Evolutionary conservation across 225 moss, liverwort and hornwort species (phyloP).

Genomic region (Takakia lepidozioides): DNA sequence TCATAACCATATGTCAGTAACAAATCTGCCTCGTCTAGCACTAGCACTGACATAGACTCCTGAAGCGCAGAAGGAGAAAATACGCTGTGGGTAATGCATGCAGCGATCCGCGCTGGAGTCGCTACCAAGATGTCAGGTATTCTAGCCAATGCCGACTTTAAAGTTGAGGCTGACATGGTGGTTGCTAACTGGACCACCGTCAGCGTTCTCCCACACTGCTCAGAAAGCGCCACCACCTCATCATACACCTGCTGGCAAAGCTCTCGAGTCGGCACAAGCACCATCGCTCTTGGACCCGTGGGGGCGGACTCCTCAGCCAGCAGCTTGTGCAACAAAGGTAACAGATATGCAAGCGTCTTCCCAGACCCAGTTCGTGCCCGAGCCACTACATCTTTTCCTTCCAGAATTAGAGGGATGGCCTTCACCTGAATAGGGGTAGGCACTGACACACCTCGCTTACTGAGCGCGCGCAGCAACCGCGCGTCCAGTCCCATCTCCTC

Average conservation of each 20-base stretch:
- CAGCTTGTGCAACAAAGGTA: conserved; percentile 79
- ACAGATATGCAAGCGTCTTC: conserved; percentile 73
- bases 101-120: conserved; percentile 88
- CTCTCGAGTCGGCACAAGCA: conserved; percentile 92
- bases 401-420: conserved; percentile 82
- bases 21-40: conserved; percentile 91
- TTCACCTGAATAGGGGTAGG: conserved; percentile 88
- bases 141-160: conserved; percentile 83
- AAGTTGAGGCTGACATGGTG: conserved; percentile 47
- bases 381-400: conserved; percentile 90
- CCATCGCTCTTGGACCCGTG: conserved; percentile 61
- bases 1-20: conserved; percentile 87
- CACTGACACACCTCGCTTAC: conserved; percentile 58
- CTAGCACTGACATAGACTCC: conserved; percentile 67
- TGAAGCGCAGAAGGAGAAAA: conserved; percentile 53
- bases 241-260: conserved; percentile 89
- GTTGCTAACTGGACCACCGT: conserved; percentile 79
- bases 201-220: conserved; percentile 63
- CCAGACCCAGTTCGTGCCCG: conserved; percentile 93
- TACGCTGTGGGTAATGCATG: conserved; percentile 54
- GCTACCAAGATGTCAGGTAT: conserved; percentile 86
- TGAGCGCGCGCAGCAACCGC: conserved; percentile 64
- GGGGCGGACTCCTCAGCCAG: conserved; percentile 43
- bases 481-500: conserved; percentile 95
- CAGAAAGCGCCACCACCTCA: conserved; percentile 61